Evolutionary conservation across 2,329 filamentous ascomycete genomes (phyloP), one percentile per base, ranked within the genome.

Genomic region (Plenodomus biglobosus): DNA sequence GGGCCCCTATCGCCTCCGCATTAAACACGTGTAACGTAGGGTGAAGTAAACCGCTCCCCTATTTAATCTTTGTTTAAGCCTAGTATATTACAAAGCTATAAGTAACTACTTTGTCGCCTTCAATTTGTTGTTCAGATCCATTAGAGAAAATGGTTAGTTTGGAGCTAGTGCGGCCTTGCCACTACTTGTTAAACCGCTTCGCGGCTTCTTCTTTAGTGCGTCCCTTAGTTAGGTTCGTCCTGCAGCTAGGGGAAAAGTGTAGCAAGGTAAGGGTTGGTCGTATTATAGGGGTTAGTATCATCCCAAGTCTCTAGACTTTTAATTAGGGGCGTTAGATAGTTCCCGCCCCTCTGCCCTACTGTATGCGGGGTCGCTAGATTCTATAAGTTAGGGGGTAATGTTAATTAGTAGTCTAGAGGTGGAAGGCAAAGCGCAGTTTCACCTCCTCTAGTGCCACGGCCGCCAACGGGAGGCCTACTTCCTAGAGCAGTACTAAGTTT

Each of bases 91-190:
- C 41, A 13, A 24, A 48, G 36, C 46, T 30, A 15, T 49, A 49
- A 16, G 41, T 44, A 10, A 49, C 46, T 8, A 6, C 10, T n/a
- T 21, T 27, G 21, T 34, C 41, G n/a, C 42, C 42, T n/a, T n/a
- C n/a, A 8, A 41, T 24, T 10, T 16, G 18, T 36, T 50, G 42
- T 42, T 50, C 42, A 30, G 42, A 50, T 10, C 42, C 39, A 36
- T 50, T 42, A 18, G 42, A 50, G 47, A 50, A 50, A 38, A 50
- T 46, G n/a, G 47, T 37, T 1, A 45, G 16, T 16, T 32, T 3
- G 35, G 22, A 39, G 36, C 8, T 24, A n/a, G n/a, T n/a, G n/a
- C n/a, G 18, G 8, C 5, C 17, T 27, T 24, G 40, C 44, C 35
- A 47, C n/a, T n/a, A n/a, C n/a, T 27, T n/a, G 22, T n/a, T n/a